Evolutionary conservation across 192 early-diverging fungal genomes (phyloP), one percentile per base, ranked within the genome.

Genomic region (Coemansia sp.): DNA sequence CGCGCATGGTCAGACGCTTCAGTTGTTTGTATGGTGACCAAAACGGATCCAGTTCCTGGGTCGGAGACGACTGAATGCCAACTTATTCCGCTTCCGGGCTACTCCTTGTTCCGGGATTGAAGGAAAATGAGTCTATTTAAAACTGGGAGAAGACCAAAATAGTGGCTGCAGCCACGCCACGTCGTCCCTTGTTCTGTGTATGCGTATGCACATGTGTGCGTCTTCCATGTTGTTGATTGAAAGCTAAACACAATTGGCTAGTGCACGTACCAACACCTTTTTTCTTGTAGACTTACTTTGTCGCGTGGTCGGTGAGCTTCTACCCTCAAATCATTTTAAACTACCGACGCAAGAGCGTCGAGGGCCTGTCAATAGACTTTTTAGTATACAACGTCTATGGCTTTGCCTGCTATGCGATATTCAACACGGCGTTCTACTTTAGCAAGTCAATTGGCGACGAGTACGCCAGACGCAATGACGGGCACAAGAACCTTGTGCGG

Each of bases 311-410:
- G 0, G 75, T 90, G 24, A 87, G 85, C 66, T 97, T 97, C 63
- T 97, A 94, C 67, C 93, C 93, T 4, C 93, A 95, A 58, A 80
- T 83, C 3, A 68, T 92, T 12, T 83, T 94, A 41, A 94, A 96
- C 80, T 88, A 80, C 67, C 67, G 62, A 19, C 83, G 91, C 27
- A 89, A 90, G 55, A 89, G 86, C 62, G 91, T 95, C 7, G 81
- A 87, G 37, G 95, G 95, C 0, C 76, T 97, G 27, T 97, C 95
- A 3, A 82, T 94, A 22, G 95, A 97, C 70, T 97, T 93, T 83
- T 65, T 95, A 2, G 83, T 86, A 53, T 87, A 92, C 65, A 98
- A 98, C 64, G 77, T 91, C 15, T 78, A 87, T 42, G 95, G 95
- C 10, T 98, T 98, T 50, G 43, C 86, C 0, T 93, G 86, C 68